Conservation (phyloP, 306 rosid species). For the Fagus crenata region DNA sequence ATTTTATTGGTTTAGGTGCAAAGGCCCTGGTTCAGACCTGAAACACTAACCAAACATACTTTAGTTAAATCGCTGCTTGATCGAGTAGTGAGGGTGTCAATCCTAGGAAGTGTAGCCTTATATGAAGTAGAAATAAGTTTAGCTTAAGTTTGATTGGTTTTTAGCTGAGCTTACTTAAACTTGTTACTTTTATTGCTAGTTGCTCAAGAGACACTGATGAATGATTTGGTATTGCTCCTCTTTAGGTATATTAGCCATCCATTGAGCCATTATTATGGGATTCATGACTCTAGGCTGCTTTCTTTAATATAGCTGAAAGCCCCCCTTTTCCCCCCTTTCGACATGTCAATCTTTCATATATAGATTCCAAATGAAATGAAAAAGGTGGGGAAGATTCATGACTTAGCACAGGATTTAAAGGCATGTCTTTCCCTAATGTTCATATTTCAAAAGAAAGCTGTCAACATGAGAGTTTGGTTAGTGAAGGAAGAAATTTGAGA, state of each 20-base stretch:
- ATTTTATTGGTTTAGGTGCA: neutral
- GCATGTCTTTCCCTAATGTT: neutral
- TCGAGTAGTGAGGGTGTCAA: neutral
- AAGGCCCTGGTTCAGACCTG: constrained; percentile 2
- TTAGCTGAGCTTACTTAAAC: constrained; percentile 1
- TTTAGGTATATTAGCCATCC: neutral
- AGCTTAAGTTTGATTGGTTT: neutral
- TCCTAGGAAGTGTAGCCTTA: neutral
- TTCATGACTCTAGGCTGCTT: neutral
- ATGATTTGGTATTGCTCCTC: neutral
- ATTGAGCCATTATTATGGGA: neutral
- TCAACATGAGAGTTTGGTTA: neutral
- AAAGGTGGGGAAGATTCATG: neutral
- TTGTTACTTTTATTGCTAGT: neutral
- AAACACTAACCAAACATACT: neutral
- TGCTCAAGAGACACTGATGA: neutral
- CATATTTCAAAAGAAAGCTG: neutral
- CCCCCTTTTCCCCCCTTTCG: neutral
- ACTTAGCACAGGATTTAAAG: neutral
- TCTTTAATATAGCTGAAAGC: neutral
- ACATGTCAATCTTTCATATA: neutral
- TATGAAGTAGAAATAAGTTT: neutral
- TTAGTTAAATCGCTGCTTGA: neutral
- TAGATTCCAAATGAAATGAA: neutral
- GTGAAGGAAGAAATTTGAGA: neutral